These are phyloP conservation scores for Lodderomyces theae DNA, from an alignment of 1,139 yeast genomes.

Conservation along the genomic window DNA sequence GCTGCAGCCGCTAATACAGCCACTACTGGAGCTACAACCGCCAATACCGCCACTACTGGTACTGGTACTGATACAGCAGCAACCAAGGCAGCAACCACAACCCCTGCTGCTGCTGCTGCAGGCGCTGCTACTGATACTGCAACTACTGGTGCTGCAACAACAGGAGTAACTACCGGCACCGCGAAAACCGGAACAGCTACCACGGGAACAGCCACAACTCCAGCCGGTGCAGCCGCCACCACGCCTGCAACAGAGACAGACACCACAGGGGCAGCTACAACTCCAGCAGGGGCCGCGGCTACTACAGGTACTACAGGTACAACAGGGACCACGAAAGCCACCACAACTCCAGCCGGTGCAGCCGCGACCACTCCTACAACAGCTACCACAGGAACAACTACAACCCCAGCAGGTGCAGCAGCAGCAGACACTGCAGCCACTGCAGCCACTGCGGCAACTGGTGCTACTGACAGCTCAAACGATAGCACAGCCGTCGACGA, in stretches of 20 bases:
- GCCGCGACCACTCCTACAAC: constrained; percentile 12
- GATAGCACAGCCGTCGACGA: constrained; percentile 5
- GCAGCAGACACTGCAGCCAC: constrained; percentile 4
- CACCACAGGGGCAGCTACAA: constrained; percentile 8
- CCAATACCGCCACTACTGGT: constrained; percentile 9
- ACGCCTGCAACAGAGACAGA: constrained; percentile 8
- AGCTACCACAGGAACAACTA: constrained; percentile 10
- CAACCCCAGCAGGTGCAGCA: constrained; percentile 7
- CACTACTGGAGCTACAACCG: constrained; percentile 11
- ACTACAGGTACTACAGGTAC: constrained; percentile 13
- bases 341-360: constrained; percentile 9
- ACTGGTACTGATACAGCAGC: constrained; percentile 6
- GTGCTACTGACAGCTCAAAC: constrained; percentile 2
- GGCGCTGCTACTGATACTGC: constrained; percentile 6
- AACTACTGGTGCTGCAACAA: constrained; percentile 11
- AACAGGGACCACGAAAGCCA: constrained; percentile 11
- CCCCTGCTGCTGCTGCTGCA: constrained; percentile 6
- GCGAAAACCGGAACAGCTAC: constrained; percentile 6
- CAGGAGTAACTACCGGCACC: neutral
- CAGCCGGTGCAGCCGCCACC: constrained; percentile 9
- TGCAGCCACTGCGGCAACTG: constrained; percentile 5
- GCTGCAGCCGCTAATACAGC: constrained; percentile 12
- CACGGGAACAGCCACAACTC: constrained; percentile 8
- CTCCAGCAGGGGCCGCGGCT: constrained; percentile 13
- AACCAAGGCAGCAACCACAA: neutral